Percentiles rank a stretch among this genome's conserved stretches.
Conservation (phyloP, 768 basidiomycete genomes). For the Amanita polypyramis region DNA sequence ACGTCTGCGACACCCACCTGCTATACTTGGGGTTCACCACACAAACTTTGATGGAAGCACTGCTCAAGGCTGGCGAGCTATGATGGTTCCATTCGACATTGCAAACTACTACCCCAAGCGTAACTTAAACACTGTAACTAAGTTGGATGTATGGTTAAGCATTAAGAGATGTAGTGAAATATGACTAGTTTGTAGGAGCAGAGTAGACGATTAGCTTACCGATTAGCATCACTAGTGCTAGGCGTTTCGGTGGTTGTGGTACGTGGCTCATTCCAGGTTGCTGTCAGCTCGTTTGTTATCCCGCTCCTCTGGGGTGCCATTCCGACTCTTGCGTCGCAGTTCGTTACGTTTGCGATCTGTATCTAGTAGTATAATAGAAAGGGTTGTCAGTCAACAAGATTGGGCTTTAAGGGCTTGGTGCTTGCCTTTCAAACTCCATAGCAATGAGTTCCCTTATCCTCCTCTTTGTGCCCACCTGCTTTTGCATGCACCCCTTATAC, state of each 20-base stretch:
- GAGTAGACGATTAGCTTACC: neutral
- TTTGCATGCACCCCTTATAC: neutral
- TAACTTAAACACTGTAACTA: neutral
- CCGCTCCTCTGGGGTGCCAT: neutral
- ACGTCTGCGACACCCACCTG: too few species aligned
- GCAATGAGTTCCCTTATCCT: neutral
- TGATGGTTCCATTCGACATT: neutral
- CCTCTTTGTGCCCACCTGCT: neutral
- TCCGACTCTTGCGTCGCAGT: neutral
- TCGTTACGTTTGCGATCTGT: neutral
- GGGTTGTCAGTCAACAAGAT: neutral
- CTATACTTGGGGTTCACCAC: too few species aligned
- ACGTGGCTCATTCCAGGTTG: neutral
- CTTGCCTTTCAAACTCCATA: neutral
- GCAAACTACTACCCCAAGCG: neutral
- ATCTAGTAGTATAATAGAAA: too few species aligned
- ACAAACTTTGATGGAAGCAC: too few species aligned
- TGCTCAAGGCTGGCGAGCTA: too few species aligned
- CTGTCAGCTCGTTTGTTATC: neutral
- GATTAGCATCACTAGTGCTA: neutral
- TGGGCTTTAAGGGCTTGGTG: neutral
- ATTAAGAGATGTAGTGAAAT: neutral
- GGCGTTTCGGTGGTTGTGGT: neutral
- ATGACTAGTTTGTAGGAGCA: neutral
- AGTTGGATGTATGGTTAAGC: neutral